Percentiles rank a stretch among this genome's conserved stretches.
Conservation (phyloP, 129 eudicot species). For the Heracleum sosnowskyi region DNA sequence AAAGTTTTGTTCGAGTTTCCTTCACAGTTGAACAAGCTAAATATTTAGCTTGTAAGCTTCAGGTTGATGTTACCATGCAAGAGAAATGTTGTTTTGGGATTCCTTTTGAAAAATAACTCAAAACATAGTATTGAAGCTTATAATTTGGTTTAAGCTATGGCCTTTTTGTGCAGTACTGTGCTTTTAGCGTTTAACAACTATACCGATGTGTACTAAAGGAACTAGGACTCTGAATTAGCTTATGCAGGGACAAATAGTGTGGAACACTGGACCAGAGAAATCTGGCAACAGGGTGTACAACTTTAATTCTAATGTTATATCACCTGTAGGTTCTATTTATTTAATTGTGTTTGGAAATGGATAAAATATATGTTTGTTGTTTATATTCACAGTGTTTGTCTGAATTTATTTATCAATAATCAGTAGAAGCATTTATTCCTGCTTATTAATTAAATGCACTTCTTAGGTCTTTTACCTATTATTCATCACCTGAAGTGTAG, state of each 20-base stretch:
- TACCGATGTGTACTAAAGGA: neutral
- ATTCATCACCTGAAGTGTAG: conserved; percentile 48
- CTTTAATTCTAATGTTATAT: neutral
- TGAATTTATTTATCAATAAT: neutral
- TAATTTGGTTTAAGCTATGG: neutral
- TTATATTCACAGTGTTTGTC: neutral
- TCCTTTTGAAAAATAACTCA: neutral
- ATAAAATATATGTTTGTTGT: neutral
- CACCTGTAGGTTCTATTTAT: neutral
- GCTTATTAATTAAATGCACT: conserved; percentile 1
- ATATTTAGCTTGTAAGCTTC: too few species aligned
- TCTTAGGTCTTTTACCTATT: conserved; percentile 68
- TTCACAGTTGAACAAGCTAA: neutral
- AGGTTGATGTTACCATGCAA: too few species aligned
- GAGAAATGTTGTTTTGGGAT: neutral
- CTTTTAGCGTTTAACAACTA: neutral
- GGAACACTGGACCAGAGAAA: neutral
- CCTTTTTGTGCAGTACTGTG: neutral
- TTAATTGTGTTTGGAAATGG: neutral
- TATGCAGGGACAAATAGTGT: neutral
- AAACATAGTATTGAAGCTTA: neutral
- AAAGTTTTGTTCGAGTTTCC: neutral
- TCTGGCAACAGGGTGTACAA: neutral
- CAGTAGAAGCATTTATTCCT: conserved; percentile 1
- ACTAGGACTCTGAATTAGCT: neutral